Evolutionary conservation across 2,329 filamentous ascomycete species (phyloP).

Genomic region (Neofusicoccum ribis): DNA sequence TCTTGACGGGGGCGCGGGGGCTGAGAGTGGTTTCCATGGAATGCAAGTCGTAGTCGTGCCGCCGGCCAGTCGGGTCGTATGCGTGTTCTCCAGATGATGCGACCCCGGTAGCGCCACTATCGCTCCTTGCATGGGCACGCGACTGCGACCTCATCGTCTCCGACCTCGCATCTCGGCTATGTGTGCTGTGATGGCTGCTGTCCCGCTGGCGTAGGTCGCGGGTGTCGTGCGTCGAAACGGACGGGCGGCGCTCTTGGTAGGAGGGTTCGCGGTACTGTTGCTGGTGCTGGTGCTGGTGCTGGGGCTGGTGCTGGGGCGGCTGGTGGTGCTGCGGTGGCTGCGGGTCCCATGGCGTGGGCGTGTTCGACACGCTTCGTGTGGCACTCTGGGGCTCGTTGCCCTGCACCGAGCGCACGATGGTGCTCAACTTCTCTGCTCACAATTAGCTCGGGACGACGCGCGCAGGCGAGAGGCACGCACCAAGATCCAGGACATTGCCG

Average conservation of each 20-base stretch:
- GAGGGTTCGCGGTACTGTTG: no score
- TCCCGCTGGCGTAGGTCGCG: slow-evolving; percentile 26
- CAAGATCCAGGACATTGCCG: slow-evolving; percentile 88
- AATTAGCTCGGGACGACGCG: slow-evolving; percentile 29
- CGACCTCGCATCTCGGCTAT: slow-evolving; percentile 25
- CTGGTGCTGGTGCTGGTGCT: not conserved
- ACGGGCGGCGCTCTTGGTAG: slow-evolving; percentile 38
- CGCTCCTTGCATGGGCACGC: slow-evolving; percentile 67
- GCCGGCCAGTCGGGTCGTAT: slow-evolving; percentile 66
- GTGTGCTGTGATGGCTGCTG: slow-evolving; percentile 27
- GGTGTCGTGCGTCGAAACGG: slow-evolving; percentile 14
- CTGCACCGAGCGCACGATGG: slow-evolving; percentile 81
- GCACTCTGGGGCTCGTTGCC: slow-evolving; percentile 23
- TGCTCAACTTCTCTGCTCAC: slow-evolving; percentile 84
- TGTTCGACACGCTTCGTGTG: slow-evolving; percentile 37
- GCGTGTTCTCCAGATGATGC: slow-evolving; percentile 81
- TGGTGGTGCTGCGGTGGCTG: slow-evolving; percentile 17
- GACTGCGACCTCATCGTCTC: slow-evolving; percentile 41
- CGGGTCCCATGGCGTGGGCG: slow-evolving; percentile 68
- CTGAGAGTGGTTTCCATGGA: slow-evolving; percentile 87
- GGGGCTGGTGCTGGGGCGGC: not conserved
- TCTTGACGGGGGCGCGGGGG: slow-evolving; percentile 69
- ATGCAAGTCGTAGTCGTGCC: slow-evolving; percentile 93
- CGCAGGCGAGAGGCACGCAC: slow-evolving; percentile 52
- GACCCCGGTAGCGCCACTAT: slow-evolving; percentile 59